A percentile compares a stretch with the other conserved stretches of the same genome.
Evolutionary conservation across 306 rosid species (phyloP).

Genomic region (Cucurbita moschata): DNA sequence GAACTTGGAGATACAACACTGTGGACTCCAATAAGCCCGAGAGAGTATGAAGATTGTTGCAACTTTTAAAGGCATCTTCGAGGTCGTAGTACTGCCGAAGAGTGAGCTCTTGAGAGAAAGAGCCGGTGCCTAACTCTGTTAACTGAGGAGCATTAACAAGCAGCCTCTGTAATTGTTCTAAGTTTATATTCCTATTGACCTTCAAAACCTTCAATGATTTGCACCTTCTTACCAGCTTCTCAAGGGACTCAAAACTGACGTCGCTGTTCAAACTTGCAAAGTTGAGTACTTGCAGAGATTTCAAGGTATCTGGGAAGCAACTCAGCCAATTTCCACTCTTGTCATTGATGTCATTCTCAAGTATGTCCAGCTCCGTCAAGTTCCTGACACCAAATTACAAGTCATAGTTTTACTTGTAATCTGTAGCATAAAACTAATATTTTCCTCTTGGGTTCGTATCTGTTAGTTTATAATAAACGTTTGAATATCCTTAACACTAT

Average conservation of each 20-base stretch:
- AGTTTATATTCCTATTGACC: constrained; percentile 45
- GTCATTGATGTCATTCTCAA: constrained; percentile 60
- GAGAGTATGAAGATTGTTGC: constrained; percentile 49
- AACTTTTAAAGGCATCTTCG: constrained; percentile 39
- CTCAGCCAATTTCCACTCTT: constrained; percentile 65
- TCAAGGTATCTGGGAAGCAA: constrained; percentile 67
- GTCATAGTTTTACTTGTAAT: neutral
- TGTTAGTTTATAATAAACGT: too few relatives aligned
- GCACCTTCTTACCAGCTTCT: constrained; percentile 64
- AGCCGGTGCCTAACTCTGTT: constrained; percentile 60
- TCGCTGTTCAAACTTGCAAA: constrained; percentile 43
- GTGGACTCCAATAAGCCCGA: constrained; percentile 64
- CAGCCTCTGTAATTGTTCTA: constrained; percentile 47
- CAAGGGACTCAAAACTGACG: constrained; percentile 49
- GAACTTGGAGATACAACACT: constrained; percentile 39
- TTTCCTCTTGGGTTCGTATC: too few relatives aligned
- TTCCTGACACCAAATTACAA: constrained; percentile 38
- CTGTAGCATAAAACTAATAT: too few relatives aligned
- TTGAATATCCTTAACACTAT: too few relatives aligned
- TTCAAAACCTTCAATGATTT: constrained; percentile 54
- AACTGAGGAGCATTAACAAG: constrained; percentile 44
- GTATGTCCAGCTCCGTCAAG: constrained; percentile 68
- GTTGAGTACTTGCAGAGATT: constrained; percentile 63
- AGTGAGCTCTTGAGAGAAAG: constrained; percentile 47
- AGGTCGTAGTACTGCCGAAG: constrained; percentile 39